These are phyloP conservation scores for Fraxinus americana DNA, from an alignment of 257 asterid species.

Conservation along the genomic window DNA sequence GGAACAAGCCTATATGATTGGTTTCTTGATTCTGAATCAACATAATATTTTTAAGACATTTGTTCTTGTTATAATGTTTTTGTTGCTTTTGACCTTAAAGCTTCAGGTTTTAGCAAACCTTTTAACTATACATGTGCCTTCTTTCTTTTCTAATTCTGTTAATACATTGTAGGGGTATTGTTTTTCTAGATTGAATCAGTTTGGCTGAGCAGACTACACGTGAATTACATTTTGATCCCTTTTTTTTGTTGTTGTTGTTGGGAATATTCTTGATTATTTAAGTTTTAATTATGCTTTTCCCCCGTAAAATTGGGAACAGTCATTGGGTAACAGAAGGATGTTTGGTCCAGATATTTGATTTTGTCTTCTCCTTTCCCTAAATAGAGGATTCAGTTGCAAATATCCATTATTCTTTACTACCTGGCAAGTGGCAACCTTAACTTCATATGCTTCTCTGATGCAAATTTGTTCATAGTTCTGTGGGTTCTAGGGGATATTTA, in stretches of 20 bases:
- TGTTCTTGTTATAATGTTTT: not conserved
- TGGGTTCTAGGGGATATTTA: not conserved
- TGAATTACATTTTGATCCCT: conserved; percentile 22
- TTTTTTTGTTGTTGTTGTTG: not conserved
- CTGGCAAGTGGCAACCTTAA: conserved; percentile 22
- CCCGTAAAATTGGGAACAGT: not conserved
- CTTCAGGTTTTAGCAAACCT: not conserved
- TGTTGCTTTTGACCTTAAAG: not conserved
- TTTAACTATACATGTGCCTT: not conserved
- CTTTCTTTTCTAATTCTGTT: not conserved
- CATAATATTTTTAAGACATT: not conserved
- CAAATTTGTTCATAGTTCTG: conserved; percentile 22
- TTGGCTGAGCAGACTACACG: conserved; percentile 17
- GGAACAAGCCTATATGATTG: conserved; percentile 4
- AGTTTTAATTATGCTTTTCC: not conserved
- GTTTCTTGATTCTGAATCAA: conserved; percentile 18
- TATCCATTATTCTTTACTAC: conserved; percentile 23
- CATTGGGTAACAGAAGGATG: not conserved
- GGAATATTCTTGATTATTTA: not conserved
- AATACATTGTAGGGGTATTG: conserved; percentile 20
- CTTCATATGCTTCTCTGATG: conserved; percentile 21
- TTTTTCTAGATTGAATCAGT: conserved; percentile 20
- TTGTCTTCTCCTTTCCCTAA: conserved; percentile 28
- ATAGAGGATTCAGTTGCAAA: conserved; percentile 39
- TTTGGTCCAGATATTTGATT: conserved; percentile 25